Conservation (phyloP, 2,329 filamentous ascomycete genomes). For the Aspergillus nomiae region DNA sequence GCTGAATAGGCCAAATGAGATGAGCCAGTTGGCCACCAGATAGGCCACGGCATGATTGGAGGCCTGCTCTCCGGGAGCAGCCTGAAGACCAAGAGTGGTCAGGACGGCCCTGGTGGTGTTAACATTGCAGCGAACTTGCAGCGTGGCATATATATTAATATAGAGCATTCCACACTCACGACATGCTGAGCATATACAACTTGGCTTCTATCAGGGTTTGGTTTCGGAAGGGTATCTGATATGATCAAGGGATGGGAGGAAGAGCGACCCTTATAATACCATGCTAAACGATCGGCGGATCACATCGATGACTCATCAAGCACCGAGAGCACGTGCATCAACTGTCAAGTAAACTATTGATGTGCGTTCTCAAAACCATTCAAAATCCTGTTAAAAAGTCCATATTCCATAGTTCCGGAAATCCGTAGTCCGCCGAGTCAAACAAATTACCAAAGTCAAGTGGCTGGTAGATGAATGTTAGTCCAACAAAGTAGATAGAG, state of each 20-base stretch:
- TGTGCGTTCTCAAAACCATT: not conserved
- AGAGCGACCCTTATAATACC: not conserved
- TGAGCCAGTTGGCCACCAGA: conserved; percentile 43
- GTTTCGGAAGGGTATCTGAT: not conserved
- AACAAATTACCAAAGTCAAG: conserved; percentile 35
- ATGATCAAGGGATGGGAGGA: not conserved
- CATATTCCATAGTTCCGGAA: conserved; percentile 30
- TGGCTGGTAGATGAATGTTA: conserved; percentile 19
- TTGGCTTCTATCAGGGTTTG: not conserved
- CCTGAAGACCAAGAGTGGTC: conserved; percentile 26
- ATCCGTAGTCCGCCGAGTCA: conserved; percentile 28
- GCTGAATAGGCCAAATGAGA: conserved; percentile 40
- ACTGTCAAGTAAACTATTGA: too few species aligned
- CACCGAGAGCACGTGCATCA: not conserved
- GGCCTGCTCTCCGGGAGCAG: conserved; percentile 14
- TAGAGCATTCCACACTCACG: not conserved
- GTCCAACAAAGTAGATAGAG: not conserved
- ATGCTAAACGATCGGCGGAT: not conserved
- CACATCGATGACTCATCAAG: not conserved
- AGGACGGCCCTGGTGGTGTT: conserved; percentile 12
- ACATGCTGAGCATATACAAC: not conserved
- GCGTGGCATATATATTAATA: not conserved
- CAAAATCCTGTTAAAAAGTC: conserved; percentile 23
- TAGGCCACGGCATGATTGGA: conserved; percentile 35
- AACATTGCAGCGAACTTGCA: not conserved